phyloP scores from a whole-genome alignment of 495 filamentous ascomycete species.

The Trichoderma asperelloides region DNA sequence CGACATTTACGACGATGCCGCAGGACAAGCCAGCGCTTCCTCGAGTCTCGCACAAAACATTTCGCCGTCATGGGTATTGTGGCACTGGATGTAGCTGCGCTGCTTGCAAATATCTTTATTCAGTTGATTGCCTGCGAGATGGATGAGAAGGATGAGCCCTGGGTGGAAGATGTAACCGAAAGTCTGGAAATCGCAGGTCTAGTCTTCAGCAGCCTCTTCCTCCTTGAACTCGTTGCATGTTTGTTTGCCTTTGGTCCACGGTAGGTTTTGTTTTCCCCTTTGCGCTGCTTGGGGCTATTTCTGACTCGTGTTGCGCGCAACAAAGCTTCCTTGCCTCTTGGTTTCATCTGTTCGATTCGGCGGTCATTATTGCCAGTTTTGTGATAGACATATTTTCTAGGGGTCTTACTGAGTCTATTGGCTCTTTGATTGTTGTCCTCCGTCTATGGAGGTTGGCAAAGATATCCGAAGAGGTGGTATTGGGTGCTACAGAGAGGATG shows the following conservation, averaged over 20 bases:
- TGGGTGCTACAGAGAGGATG: constrained; percentile 49
- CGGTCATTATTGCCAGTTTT: constrained; percentile 53
- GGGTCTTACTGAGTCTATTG: constrained; percentile 51
- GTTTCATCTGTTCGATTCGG: constrained; percentile 57
- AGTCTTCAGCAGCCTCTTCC: constrained; percentile 50
- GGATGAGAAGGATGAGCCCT: constrained; percentile 23
- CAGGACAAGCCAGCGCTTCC: constrained; percentile 22
- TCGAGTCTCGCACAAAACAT: constrained; percentile 49
- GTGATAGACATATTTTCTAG: constrained; percentile 47
- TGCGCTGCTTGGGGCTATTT: not conserved
- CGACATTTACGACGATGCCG: not conserved
- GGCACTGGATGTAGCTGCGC: constrained; percentile 45
- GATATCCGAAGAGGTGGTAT: constrained; percentile 54
- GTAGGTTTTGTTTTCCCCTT: constrained; percentile 26
- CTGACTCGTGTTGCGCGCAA: not conserved
- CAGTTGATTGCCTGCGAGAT: constrained; percentile 51
- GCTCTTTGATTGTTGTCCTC: constrained; percentile 52
- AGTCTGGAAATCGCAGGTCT: constrained; percentile 36
- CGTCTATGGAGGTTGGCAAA: constrained; percentile 62
- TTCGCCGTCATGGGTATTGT: constrained; percentile 48
- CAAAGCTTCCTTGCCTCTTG: constrained; percentile 49
- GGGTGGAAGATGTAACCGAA: constrained; percentile 29
- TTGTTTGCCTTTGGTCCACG: constrained; percentile 46
- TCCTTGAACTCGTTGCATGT: constrained; percentile 47
- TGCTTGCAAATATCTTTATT: constrained; percentile 57